phyloP scores from a whole-genome alignment of 225 moss, liverwort and hornwort genomes.

The Ulota crispa region DNA sequence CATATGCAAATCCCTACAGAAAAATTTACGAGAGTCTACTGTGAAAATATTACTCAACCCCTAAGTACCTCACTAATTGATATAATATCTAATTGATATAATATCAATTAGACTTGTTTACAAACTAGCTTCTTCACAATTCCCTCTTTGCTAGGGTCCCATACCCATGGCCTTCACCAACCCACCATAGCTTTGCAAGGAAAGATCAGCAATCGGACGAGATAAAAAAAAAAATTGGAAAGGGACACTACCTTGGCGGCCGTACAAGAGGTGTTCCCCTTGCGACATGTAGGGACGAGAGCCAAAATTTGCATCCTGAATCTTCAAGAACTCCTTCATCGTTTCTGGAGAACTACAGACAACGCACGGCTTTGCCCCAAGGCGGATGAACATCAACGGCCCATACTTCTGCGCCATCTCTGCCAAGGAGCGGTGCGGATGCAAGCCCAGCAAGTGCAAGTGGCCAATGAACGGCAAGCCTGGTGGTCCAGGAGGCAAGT shows the following conservation, averaged over 20 bases:
- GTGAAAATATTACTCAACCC: too few species aligned
- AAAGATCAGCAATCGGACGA: too few species aligned
- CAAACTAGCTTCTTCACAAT: too few species aligned
- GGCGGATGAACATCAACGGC: conserved; percentile 40
- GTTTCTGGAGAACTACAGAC: conserved; percentile 32
- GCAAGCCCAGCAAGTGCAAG: conserved; percentile 35
- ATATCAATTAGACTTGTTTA: too few species aligned
- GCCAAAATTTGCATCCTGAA: conserved; percentile 38
- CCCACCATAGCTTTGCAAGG: too few species aligned
- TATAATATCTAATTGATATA: too few species aligned
- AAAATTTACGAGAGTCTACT: too few species aligned
- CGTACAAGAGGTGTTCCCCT: conserved; percentile 26
- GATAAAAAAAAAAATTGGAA: not conserved
- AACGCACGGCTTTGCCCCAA: conserved; percentile 17
- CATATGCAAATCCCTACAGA: too few species aligned
- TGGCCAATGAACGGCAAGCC: conserved; percentile 37
- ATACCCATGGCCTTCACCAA: too few species aligned
- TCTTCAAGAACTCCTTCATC: conserved; percentile 48
- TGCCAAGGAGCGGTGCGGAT: conserved; percentile 28
- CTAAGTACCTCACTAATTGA: too few species aligned
- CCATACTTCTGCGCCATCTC: conserved; percentile 42
- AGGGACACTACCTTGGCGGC: conserved; percentile 16
- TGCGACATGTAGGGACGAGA: conserved; percentile 28
- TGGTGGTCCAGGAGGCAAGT: conserved; percentile 36
- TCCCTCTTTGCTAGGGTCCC: too few species aligned